Conservation (phyloP, 352 stramenopile species). For the Phytophthora sansomeana region DNA sequence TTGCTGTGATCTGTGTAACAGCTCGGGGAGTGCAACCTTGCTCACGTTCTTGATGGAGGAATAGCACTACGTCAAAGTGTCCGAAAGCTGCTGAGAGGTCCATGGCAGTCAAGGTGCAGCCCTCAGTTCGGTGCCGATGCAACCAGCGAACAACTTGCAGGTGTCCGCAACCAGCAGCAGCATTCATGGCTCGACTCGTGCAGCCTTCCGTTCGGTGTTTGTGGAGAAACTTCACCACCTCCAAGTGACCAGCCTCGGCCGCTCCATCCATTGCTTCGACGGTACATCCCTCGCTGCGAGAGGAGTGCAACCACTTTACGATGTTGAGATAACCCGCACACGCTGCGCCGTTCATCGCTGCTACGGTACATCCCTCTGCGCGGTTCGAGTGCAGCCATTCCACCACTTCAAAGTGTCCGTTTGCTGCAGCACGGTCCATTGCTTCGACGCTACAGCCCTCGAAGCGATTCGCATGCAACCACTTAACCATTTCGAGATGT, state of each 20-base stretch:
- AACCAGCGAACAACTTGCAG: too few species aligned
- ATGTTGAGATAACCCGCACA: constrained; percentile 33
- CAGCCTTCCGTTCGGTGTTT: too few species aligned
- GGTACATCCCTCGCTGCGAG: constrained; percentile 43
- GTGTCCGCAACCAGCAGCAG: too few species aligned
- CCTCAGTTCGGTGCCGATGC: too few species aligned
- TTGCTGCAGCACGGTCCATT: constrained; percentile 38
- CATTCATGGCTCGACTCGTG: too few species aligned
- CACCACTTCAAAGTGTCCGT: constrained; percentile 37
- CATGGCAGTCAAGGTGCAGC: too few species aligned
- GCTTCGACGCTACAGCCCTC: constrained; percentile 42
- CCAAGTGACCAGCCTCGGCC: constrained; percentile 34
- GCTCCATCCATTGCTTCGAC: constrained; percentile 43
- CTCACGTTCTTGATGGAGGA: constrained; percentile 38
- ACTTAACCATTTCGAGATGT: constrained; percentile 44
- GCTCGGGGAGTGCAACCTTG: constrained; percentile 27
- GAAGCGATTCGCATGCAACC: constrained; percentile 36
- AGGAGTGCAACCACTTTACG: constrained; percentile 41
- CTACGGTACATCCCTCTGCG: constrained; percentile 40
- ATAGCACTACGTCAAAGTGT: constrained; percentile 46
- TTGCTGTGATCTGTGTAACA: too few species aligned
- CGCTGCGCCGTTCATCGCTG: constrained; percentile 50
- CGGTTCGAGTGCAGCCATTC: constrained; percentile 46
- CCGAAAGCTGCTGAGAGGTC: too few species aligned
- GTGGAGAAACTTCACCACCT: too few species aligned